Conservation (phyloP, 768 basidiomycete genomes). For the Serendipita sp. region DNA sequence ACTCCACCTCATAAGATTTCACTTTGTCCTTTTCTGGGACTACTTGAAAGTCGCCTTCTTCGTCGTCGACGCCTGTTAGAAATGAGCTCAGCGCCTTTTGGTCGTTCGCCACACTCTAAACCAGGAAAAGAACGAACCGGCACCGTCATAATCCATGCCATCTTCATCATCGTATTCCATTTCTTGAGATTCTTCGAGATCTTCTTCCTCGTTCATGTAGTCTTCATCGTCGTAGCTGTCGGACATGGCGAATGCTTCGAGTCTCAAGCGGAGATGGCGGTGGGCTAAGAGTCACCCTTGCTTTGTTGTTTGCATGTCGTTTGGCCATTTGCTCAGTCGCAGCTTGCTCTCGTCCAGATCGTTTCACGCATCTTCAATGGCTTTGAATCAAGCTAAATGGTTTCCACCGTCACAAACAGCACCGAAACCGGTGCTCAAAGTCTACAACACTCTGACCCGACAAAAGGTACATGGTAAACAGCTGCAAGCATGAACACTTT, state of each 20-base stretch:
- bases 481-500: neutral
- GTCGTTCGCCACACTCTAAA: neutral
- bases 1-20: constrained; percentile 78
- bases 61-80: constrained; percentile 16
- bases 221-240: constrained; percentile 13
- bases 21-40: constrained; percentile 32
- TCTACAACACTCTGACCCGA: constrained; percentile 88
- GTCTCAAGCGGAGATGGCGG: neutral
- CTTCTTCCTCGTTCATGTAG: constrained; percentile 12
- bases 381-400: constrained; percentile 27
- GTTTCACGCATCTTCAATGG: constrained; percentile 1
- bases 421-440: constrained; percentile 53
- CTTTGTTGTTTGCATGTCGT: neutral
- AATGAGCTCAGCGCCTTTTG: constrained; percentile 5
- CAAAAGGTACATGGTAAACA: constrained; percentile 46
- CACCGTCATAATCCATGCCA: constrained; percentile 21
- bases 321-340: neutral
- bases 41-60: constrained; percentile 45
- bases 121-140: neutral
- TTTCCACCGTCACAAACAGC: constrained; percentile 28
- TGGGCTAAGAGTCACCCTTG: neutral
- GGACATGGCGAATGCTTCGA: constrained; percentile 8
- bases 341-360: neutral
- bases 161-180: constrained; percentile 34
- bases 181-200: neutral